Base-by-base conservation (phyloP, 2,329 filamentous ascomycete species). In the Alternaria novae-zelandiae region DNA sequence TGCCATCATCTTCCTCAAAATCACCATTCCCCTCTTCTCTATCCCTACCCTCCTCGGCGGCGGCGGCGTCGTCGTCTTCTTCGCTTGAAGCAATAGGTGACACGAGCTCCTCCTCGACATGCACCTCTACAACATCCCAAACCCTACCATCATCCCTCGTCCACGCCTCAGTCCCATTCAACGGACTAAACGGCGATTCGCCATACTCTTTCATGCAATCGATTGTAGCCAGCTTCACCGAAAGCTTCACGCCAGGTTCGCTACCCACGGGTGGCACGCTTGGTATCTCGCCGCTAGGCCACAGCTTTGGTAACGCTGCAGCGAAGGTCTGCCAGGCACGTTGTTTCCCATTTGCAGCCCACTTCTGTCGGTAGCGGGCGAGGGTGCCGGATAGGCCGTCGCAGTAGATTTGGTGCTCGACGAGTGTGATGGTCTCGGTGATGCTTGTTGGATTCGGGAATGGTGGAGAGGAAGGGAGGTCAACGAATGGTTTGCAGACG, bases 401-500 rank as follows among this genome's bases (percentile, higher is more conserved):
- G 2, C 2, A 3, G 12, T 23, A 12, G 9, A 53, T 20, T 6
- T 23, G 9, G 2, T 17, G 6, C n/a, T 53, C 49, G 20, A 36
- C 10, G 2, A 4, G 9, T 3, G 28, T 2, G 2, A 9, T 41
- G 6, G 49, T 36, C 5, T 23, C 13, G 10, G 30, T 4, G 5
- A 53, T 53, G 5, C 0, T 5, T 9, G 20, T 21, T 10, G 49
- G 23, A 2, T 13, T 23, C 15, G 17, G 3, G 9, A 41, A 41
- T 1, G n/a, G 47, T 0, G 12, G 28, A 4, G 12, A 23, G 12
- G 17, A 3, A 2, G 10, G 43, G 0, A 45, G 11, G 49, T n/a
- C 21, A 9, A 6, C 1, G 5, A 0, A 11, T 1, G 20, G 1
- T 3, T 15, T 23, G 20, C 49, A 9, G 13, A 53, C 6, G 4